Conservation (phyloP, 73 alveolate species). For the Paramecium biaurelia region DNA sequence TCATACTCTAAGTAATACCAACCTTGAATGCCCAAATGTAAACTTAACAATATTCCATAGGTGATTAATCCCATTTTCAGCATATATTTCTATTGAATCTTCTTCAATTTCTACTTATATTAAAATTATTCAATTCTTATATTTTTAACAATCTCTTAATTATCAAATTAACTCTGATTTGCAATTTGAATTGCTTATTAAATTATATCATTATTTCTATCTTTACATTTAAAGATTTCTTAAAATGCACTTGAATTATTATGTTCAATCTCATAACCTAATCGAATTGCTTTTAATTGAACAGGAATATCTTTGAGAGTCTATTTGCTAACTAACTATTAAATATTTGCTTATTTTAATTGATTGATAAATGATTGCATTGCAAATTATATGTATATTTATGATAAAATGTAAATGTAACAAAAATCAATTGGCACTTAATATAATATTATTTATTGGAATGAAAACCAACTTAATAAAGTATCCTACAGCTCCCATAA, state of each 20-base stretch:
- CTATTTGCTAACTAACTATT: neutral
- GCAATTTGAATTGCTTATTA: neutral
- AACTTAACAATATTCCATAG: neutral
- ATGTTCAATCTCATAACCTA: neutral
- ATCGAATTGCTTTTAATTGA: neutral
- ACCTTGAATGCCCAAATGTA: neutral
- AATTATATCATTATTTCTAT: neutral
- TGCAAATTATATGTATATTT: neutral
- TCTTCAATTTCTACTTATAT: neutral
- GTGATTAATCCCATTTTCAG: neutral
- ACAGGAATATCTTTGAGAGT: neutral
- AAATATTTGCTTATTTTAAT: conserved; percentile 33
- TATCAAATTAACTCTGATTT: neutral
- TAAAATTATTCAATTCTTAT: neutral
- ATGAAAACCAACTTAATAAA: conserved; percentile 84
- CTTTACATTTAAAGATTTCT: neutral
- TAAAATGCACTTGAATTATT: neutral
- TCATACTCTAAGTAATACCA: neutral
- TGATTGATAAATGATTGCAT: neutral
- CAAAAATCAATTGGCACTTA: conserved; percentile 54
- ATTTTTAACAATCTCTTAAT: neutral
- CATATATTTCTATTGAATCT: neutral
- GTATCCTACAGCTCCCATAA: conserved; percentile 88
- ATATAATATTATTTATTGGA: conserved; percentile 88
- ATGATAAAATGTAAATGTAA: neutral